A percentile compares a stretch with the other conserved stretches of the same genome.
These are phyloP conservation scores for Cucumis hystrix DNA, from an alignment of 306 rosid genomes.

Conservation along the genomic window DNA sequence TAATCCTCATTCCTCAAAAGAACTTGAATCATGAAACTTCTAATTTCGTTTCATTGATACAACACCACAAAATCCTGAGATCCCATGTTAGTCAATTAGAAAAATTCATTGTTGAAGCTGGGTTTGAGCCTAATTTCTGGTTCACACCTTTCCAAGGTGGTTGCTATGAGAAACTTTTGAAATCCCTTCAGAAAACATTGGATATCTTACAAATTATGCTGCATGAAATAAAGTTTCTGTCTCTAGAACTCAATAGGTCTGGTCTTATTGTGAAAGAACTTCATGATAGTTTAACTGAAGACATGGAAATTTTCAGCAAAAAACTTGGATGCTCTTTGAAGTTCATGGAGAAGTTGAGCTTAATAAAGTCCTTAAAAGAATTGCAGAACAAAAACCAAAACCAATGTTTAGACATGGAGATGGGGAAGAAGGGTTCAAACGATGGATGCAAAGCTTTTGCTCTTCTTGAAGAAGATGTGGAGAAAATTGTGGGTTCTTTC, in stretches of 20 bases:
- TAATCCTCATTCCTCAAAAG: conserved; percentile 10
- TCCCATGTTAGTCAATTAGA: conserved; percentile 22
- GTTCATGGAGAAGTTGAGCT: conserved; percentile 21
- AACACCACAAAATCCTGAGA: conserved; percentile 29
- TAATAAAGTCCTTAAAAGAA: conserved; percentile 15
- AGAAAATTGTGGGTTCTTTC: conserved; percentile 29
- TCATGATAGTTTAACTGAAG: conserved; percentile 18
- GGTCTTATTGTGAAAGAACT: conserved; percentile 10
- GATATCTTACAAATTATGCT: conserved; percentile 24
- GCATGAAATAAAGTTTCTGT: conserved; percentile 29
- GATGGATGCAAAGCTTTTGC: conserved; percentile 14
- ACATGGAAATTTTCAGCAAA: conserved; percentile 27
- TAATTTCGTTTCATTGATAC: conserved; percentile 17
- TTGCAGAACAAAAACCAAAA: conserved; percentile 13
- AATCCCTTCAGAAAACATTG: conserved; percentile 33
- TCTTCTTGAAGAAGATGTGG: conserved; percentile 22
- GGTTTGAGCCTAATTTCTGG: conserved; percentile 69
- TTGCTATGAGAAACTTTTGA: conserved; percentile 33
- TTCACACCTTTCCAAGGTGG: conserved; percentile 46
- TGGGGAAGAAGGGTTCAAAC: conserved; percentile 23
- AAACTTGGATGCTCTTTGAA: conserved; percentile 22
- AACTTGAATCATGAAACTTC: conserved; percentile 13
- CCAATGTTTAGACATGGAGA: conserved; percentile 21
- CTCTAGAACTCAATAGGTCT: conserved; percentile 11
- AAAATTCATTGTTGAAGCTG: conserved; percentile 42